Evolutionary conservation across 345 rosid species (phyloP).

Genomic region (Psidium friedrichsthalianum): DNA sequence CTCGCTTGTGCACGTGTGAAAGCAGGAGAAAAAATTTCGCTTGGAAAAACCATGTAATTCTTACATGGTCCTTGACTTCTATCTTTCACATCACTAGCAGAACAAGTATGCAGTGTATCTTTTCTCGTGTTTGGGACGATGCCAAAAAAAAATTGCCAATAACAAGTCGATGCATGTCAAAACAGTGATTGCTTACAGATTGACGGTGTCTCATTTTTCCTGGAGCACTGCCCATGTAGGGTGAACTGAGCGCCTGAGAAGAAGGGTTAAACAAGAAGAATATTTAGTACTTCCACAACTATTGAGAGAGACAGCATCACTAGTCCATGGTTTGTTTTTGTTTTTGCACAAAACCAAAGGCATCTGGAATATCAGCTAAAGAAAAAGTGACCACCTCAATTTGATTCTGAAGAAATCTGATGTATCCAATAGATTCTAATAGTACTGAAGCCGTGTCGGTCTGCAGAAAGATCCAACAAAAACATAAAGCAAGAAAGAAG

Average conservation of each 20-base stretch:
- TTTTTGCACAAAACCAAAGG: not conserved
- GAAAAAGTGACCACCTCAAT: slow-evolving; percentile 61
- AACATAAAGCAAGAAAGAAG: not conserved
- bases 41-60: no score
- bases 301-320: not conserved
- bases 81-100: not conserved
- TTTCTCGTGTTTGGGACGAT: not conserved
- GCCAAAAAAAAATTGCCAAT: not conserved
- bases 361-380: not conserved
- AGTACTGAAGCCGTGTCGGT: slow-evolving; percentile 99
- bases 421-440: slow-evolving; percentile 97
- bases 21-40: not conserved
- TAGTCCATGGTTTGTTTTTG: not conserved
- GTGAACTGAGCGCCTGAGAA: slow-evolving; percentile 81
- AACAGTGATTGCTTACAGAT: not conserved
- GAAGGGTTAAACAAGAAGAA: not conserved
- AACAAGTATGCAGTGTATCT: not conserved
- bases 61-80: not conserved
- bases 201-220: slow-evolving; percentile 35
- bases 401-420: slow-evolving; percentile 99
- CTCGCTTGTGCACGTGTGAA: not conserved
- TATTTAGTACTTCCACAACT: not conserved
- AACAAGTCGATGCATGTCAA: not conserved
- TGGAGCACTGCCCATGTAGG: slow-evolving; percentile 71
- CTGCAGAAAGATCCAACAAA: slow-evolving; percentile 43